Evolutionary conservation across 2,329 filamentous ascomycete genomes (phyloP), one percentile per base, ranked within the genome.

Genomic region (Cercospora berteroae): DNA sequence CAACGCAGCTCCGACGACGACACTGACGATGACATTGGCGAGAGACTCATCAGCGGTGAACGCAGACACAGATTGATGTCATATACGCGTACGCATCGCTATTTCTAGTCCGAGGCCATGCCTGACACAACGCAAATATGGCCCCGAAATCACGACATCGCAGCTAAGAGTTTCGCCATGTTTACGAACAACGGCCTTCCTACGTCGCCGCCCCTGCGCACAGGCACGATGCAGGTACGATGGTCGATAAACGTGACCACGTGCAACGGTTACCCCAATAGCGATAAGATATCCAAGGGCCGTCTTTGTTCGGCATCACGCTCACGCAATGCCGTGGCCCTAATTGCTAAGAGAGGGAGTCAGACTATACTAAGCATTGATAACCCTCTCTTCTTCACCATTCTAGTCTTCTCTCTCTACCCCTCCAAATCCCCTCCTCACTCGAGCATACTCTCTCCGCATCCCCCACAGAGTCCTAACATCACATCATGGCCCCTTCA

Each of bases 151-250:
- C 55, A 58, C 55, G 29, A 58, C 55, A 58, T 58, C 29, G 31
- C 55, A 36, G 55, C 55, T 58, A 58, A 58, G 55, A 58, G 55
- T 58, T 58, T 36, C 55, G 55, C 55, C 55, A 58, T 58, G 55
- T 58, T 36, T 20, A 5, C 55, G 20, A 23, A 58, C 55, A 31
- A 36, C 55, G 55, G 18, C 29, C 27, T 31, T 27, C 27, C 27
- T 20, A 33, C 27, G 8, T 58, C 25, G 25, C 5, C 13, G 16
- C 25, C 52, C 52, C 27, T 25, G 52, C 52, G 44, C 52, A 57
- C 52, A 31, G 16, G 55, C 55, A 58, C 31, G 29, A 33, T 31
- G 55, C 55, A 58, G 55, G 31, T 58, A 31, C 55, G 31, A 36
- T 36, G 27, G 8, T 55, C 23, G 48, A 29, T 55, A n/a, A n/a